Evolutionary conservation across 345 rosid species (phyloP), one percentile per base, ranked within the genome.

Genomic region (Ailanthus altissimus): DNA sequence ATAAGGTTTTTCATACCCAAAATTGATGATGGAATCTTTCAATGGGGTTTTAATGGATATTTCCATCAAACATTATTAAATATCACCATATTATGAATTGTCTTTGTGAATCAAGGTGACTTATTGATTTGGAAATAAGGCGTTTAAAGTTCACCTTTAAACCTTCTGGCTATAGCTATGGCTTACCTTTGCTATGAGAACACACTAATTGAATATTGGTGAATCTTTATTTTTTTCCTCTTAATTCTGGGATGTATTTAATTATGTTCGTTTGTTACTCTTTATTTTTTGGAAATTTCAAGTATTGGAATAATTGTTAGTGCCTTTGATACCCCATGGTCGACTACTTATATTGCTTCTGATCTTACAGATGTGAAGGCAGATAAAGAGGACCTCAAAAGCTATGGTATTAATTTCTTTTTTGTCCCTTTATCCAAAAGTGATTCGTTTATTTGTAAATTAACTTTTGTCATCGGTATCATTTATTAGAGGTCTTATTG

Each of bases 311-410:
- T 67, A 73, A 8, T 67, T 8, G 54, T 26, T 62, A 25, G 28
- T 53, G 73, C 45, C 50, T 67, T 71, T 58, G 53, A 70, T 73
- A 32, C 38, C 56, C 12, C 40, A 21, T 40, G 67, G 51, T 81
- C 61, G 13, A 54, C 83, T 47, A 70, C 28, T 60, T 74, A 28
- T 70, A 64, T 53, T 81, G 20, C 67, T 86, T 80, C 43, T 79
- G 69, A 58, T 73, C 50, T 82, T 80, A 72, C 77, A 96, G 98
- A 96, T 86, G 81, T 86, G 32, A 96, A 93, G 83, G 84, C 77
- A 16, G 98, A 93, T 56, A 96, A 92, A 85, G 99, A 93, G 86
- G 98, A 96, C 36, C 72, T 83, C 45, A 96, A 91, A 86, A 88
- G 73, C 84, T 88, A 82, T 18, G 91, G 99, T 96, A 84, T 36